Evolutionary conservation across 371 early-diverging fungal genomes (phyloP).

Genomic region (Basidiobolus meristosporus): DNA sequence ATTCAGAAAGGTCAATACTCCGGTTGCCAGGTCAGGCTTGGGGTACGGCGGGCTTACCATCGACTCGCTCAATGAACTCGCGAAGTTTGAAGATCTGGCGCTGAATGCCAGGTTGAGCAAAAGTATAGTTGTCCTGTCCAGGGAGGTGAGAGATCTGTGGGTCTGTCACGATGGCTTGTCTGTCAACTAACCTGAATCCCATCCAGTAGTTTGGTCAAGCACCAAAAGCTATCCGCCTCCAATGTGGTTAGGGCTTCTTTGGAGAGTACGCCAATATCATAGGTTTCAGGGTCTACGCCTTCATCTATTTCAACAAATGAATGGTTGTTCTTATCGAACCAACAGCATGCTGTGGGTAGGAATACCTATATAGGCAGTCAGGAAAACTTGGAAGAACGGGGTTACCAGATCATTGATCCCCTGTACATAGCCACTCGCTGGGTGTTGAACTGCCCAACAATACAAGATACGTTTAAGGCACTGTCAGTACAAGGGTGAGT

Average conservation of each 20-base stretch:
- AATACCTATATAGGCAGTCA: conserved; percentile 40
- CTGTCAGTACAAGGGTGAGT: conserved; percentile 12
- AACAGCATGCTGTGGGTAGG: not conserved
- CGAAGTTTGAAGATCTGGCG: conserved; percentile 71
- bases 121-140: conserved; percentile 78
- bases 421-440: conserved; percentile 97
- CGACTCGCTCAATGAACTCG: conserved; percentile 79
- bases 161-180: not conserved
- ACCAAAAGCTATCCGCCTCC: conserved; percentile 94
- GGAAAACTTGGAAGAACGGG: conserved; percentile 85
- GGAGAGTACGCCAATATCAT: conserved; percentile 33
- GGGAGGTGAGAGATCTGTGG: not conserved
- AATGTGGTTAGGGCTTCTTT: conserved; percentile 37
- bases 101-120: conserved; percentile 91
- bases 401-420: conserved; percentile 97
- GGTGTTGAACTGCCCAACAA: conserved; percentile 93
- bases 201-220: conserved; percentile 82
- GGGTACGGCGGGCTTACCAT: conserved; percentile 24
- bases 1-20: not conserved
- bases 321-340: not conserved
- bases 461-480: conserved; percentile 82
- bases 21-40: not conserved
- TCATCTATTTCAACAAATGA: not conserved
- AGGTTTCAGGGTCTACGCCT: conserved; percentile 48
- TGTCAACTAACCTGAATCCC: conserved; percentile 55